Percentiles rank a stretch among this genome's conserved stretches.
Conservation (phyloP, 2,329 filamentous ascomycete species). For the Elsinoe fawcettii region DNA sequence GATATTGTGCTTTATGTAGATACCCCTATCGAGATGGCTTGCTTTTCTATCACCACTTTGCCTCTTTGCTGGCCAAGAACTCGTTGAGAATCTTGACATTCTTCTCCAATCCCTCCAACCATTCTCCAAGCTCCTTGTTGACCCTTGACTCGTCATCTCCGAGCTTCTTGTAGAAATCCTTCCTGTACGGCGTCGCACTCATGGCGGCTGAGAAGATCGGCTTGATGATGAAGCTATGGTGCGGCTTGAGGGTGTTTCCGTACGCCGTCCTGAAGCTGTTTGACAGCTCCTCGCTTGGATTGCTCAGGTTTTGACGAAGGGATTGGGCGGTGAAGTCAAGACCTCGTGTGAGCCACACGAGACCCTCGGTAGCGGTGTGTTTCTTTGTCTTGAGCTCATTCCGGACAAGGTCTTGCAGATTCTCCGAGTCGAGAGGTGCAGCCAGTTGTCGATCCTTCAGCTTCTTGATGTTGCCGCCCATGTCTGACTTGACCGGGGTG, state of each 20-base stretch:
- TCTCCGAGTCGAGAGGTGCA: conserved; percentile 69
- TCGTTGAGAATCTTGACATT: conserved; percentile 66
- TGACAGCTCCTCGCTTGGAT: conserved; percentile 65
- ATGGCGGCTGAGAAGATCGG: conserved; percentile 90
- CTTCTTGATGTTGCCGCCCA: conserved; percentile 94
- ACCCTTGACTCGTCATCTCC: conserved; percentile 60
- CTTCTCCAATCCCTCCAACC: conserved; percentile 70
- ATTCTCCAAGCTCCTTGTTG: conserved; percentile 55
- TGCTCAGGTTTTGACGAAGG: conserved; percentile 66
- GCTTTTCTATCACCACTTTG: conserved; percentile 26
- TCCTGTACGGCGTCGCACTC: conserved; percentile 84
- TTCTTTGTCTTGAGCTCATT: conserved; percentile 89
- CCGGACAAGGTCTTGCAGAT: conserved; percentile 72
- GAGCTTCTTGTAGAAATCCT: conserved; percentile 87
- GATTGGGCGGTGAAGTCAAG: conserved; percentile 89
- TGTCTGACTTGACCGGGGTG: conserved; percentile 81
- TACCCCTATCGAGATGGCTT: neutral
- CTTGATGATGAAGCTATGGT: conserved; percentile 85
- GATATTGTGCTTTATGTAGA: neutral
- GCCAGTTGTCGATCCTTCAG: conserved; percentile 73
- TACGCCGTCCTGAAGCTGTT: conserved; percentile 84
- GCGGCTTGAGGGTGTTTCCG: conserved; percentile 75
- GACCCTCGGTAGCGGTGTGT: conserved; percentile 78
- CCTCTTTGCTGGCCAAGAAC: conserved; percentile 50
- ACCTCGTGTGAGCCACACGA: conserved; percentile 82